phyloP scores from a whole-genome alignment of 352 stramenopile species.

The Phytophthora agathidicida region DNA sequence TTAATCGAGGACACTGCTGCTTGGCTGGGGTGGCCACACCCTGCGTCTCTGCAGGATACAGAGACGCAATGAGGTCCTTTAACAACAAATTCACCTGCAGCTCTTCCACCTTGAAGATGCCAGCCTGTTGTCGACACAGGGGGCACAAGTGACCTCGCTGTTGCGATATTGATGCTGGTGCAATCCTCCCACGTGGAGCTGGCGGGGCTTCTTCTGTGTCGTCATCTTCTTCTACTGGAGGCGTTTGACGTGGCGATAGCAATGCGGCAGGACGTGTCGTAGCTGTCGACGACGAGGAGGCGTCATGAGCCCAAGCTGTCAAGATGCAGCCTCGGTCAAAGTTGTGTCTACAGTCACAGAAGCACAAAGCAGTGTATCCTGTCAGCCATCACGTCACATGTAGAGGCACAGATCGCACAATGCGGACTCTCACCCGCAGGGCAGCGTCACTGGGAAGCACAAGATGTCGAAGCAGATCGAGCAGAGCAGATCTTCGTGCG shows the following conservation, averaged over 20 bases:
- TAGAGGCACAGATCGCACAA: neutral
- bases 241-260: slow-evolving; percentile 12
- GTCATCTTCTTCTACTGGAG: neutral
- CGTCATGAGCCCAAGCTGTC: slow-evolving; percentile 60
- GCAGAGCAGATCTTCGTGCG: slow-evolving; percentile 59
- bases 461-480: slow-evolving; percentile 84
- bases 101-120: slow-evolving; percentile 28
- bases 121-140: slow-evolving; percentile 59
- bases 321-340: slow-evolving; percentile 83
- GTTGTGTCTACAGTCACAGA: slow-evolving; percentile 63
- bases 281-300: neutral
- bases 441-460: slow-evolving; percentile 73
- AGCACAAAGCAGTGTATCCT: neutral
- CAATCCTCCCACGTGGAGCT: neutral
- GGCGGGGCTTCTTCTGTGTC: neutral
- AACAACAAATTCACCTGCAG: slow-evolving; percentile 75
- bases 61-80: slow-evolving; percentile 57
- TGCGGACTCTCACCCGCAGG: slow-evolving; percentile 54
- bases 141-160: slow-evolving; percentile 54
- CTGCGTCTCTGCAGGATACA: slow-evolving; percentile 60
- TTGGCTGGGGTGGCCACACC: slow-evolving; percentile 51
- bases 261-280: neutral
- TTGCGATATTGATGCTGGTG: neutral
- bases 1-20: slow-evolving; percentile 36
- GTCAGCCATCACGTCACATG: neutral